These are phyloP conservation scores for button mushroom (Agaricus bisporus) DNA, from an alignment of 768 basidiomycete genomes.

Conservation along the genomic window DNA sequence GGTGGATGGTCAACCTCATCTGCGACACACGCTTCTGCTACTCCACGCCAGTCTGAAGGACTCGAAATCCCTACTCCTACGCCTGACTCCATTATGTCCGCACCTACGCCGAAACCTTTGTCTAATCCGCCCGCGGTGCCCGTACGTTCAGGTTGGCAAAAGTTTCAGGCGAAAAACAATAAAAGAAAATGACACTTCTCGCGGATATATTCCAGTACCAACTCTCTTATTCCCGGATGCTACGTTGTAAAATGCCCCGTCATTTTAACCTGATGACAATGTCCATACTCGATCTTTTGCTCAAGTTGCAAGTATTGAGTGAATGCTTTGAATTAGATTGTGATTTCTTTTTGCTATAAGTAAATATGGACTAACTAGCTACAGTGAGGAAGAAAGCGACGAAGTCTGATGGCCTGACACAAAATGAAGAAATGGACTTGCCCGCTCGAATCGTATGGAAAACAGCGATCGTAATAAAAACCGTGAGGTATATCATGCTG, in stretches of 20 bases:
- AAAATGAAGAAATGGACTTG: neutral
- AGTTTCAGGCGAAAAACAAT: conserved; percentile 40
- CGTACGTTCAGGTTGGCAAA: conserved; percentile 49
- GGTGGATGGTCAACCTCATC: conserved; percentile 15
- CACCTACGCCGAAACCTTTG: conserved; percentile 5
- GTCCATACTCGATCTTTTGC: neutral
- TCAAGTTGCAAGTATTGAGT: neutral
- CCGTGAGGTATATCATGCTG: conserved; percentile 9
- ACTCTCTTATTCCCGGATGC: neutral
- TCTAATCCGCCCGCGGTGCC: conserved; percentile 22
- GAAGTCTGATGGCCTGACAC: too few species aligned
- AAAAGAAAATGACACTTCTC: conserved; percentile 18
- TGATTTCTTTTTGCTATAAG: conserved; percentile 1
- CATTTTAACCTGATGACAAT: too few species aligned
- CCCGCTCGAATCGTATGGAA: conserved; percentile 5
- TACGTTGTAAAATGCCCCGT: neutral
- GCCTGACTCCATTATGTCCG: neutral
- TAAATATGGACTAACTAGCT: conserved; percentile 11
- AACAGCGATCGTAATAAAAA: conserved; percentile 12
- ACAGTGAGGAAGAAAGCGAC: neutral
- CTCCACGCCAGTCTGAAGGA: conserved; percentile 7
- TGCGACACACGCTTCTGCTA: conserved; percentile 15
- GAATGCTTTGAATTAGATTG: conserved; percentile 6
- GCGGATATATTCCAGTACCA: neutral
- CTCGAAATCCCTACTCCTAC: neutral